Evolutionary conservation across 2,329 filamentous ascomycete species (phyloP).

Genomic region (Xylaria multiplex): DNA sequence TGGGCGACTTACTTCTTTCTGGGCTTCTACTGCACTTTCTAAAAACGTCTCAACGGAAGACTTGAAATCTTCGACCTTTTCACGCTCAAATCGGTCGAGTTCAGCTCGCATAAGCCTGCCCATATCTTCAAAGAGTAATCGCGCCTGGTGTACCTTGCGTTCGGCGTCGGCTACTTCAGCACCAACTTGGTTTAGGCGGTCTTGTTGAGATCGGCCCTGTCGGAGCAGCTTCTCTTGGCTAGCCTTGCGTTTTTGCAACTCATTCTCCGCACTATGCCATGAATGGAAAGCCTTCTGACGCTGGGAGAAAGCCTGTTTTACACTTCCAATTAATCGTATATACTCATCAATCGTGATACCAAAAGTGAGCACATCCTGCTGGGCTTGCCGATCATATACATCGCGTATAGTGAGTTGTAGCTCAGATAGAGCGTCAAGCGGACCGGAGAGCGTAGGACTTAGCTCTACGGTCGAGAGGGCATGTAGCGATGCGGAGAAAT

Average conservation of each 20-base stretch:
- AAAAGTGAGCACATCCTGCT: slow-evolving; percentile 94
- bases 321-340: slow-evolving; percentile 91
- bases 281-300: slow-evolving; percentile 95
- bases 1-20: slow-evolving; percentile 86
- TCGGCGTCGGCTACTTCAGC: slow-evolving; percentile 96
- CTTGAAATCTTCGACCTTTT: slow-evolving; percentile 99
- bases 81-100: slow-evolving; percentile 91
- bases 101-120: slow-evolving; percentile 90
- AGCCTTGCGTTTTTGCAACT: slow-evolving; percentile 87
- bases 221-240: slow-evolving; percentile 94
- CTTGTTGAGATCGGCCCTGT: slow-evolving; percentile 95
- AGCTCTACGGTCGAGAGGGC: slow-evolving; percentile 92
- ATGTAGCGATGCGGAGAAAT: slow-evolving; percentile 94
- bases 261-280: slow-evolving; percentile 91
- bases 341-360: slow-evolving; percentile 99
- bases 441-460: slow-evolving; percentile 85
- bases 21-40: slow-evolving; percentile 95
- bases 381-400: slow-evolving; percentile 94
- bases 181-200: slow-evolving; percentile 89
- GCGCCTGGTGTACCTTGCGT: slow-evolving; percentile 88
- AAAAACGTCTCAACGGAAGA: slow-evolving; percentile 97
- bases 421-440: slow-evolving; percentile 90
- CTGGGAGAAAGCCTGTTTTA: slow-evolving; percentile 92
- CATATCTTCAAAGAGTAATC: slow-evolving; percentile 96
- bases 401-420: slow-evolving; percentile 94